A percentile compares a stretch with the other conserved stretches of the same genome.
These are phyloP conservation scores for Tulasnella sp. DNA, from an alignment of 768 basidiomycete species.

Conservation along the genomic window DNA sequence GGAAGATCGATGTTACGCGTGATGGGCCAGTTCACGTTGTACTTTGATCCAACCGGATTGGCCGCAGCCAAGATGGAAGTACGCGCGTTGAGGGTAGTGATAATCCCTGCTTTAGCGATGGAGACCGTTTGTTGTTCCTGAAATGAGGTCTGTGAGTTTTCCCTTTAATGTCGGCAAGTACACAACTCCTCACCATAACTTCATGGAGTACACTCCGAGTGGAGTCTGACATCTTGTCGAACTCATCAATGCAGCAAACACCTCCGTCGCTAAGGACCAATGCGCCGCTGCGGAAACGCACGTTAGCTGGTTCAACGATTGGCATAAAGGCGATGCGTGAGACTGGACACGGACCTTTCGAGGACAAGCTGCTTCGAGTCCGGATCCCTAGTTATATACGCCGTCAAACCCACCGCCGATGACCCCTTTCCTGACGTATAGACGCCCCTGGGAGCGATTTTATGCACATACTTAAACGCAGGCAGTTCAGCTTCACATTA, in stretches of 20 bases:
- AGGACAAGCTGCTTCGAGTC: conserved; percentile 97
- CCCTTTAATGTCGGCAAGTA: neutral
- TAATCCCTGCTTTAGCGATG: conserved; percentile 44
- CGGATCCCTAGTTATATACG: conserved; percentile 95
- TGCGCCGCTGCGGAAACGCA: conserved; percentile 52
- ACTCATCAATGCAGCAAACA: conserved; percentile 97
- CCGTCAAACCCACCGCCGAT: conserved; percentile 96
- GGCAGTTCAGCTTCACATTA: neutral
- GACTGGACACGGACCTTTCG: conserved; percentile 56
- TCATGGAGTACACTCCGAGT: conserved; percentile 39
- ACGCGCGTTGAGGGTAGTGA: conserved; percentile 41
- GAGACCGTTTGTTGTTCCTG: conserved; percentile 54
- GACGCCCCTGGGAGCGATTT: conserved; percentile 94
- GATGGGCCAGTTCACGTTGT: conserved; percentile 83
- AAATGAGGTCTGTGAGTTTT: neutral
- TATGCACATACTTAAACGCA: conserved; percentile 78
- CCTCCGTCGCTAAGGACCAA: conserved; percentile 92
- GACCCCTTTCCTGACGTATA: conserved; percentile 98
- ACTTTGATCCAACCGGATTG: conserved; percentile 92
- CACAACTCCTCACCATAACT: conserved; percentile 41
- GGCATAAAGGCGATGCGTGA: neutral
- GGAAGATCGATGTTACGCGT: conserved; percentile 96
- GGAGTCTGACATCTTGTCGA: conserved; percentile 46
- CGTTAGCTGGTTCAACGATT: neutral
- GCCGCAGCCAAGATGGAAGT: conserved; percentile 75